A percentile compares a stretch with the other conserved stretches of the same genome.
phyloP scores from a whole-genome alignment of 345 rosid species.

The Lagerstroemia speciosa region DNA sequence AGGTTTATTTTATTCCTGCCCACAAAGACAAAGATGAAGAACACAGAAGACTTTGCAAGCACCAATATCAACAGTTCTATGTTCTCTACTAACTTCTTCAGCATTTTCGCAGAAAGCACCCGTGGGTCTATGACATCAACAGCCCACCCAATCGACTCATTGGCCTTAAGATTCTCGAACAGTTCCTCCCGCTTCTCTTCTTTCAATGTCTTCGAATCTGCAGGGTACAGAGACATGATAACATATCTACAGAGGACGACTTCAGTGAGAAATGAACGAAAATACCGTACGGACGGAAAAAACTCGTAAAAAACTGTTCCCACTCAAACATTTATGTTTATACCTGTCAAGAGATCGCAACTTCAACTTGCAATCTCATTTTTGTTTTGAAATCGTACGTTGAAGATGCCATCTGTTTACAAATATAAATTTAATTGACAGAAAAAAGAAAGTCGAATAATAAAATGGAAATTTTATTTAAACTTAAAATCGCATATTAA shows the following conservation, averaged over 20 bases:
- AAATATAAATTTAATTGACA: too few relatives aligned
- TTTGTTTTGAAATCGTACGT: too few relatives aligned
- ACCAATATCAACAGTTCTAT: neutral
- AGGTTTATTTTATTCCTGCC: slow-evolving; percentile 72
- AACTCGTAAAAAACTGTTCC: too few relatives aligned
- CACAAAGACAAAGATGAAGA: slow-evolving; percentile 2
- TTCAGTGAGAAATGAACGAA: too few relatives aligned
- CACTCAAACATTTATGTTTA: too few relatives aligned
- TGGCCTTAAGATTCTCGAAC: slow-evolving; percentile 60
- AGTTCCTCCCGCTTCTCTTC: slow-evolving; percentile 89
- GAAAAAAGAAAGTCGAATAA: too few relatives aligned
- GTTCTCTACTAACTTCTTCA: slow-evolving; percentile 45
- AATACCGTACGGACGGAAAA: too few relatives aligned
- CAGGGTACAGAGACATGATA: neutral
- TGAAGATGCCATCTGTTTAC: too few relatives aligned
- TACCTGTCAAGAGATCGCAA: too few relatives aligned
- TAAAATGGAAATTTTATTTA: too few relatives aligned
- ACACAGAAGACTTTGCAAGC: neutral
- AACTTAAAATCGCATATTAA: too few relatives aligned
- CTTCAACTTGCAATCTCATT: too few relatives aligned
- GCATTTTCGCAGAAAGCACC: slow-evolving; percentile 93
- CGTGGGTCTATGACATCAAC: slow-evolving; percentile 92
- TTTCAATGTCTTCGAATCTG: slow-evolving; percentile 93
- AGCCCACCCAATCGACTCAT: slow-evolving; percentile 83
- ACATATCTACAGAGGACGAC: neutral